Evolutionary conservation across 345 rosid species (phyloP).

Genomic region (Gossypium herbaceum): DNA sequence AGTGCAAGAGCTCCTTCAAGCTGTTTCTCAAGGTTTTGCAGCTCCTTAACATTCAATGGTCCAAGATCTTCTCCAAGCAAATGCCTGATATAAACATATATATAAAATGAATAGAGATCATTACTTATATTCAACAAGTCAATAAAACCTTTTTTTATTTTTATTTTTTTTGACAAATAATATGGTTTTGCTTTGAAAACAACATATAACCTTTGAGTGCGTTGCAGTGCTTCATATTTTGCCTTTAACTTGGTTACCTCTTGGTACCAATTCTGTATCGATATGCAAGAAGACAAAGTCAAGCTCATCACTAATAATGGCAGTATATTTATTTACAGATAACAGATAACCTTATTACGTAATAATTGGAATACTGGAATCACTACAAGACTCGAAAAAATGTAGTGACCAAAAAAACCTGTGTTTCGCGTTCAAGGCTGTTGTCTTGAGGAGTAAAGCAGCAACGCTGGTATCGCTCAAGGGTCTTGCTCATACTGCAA

Average conservation of each 20-base stretch:
- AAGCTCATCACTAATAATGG: not conserved
- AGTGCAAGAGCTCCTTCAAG: conserved; percentile 71
- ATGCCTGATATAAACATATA: conserved; percentile 33
- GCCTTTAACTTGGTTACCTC: conserved; percentile 71
- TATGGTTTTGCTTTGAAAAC: not conserved
- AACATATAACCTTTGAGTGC: conserved; percentile 60
- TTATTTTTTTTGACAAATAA: not conserved
- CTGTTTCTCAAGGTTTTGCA: conserved; percentile 72
- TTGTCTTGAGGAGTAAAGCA: conserved; percentile 53
- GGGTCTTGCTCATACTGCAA: conserved; percentile 52
- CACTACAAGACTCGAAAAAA: not conserved
- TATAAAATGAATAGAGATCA: too few species aligned
- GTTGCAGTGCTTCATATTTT: conserved; percentile 73
- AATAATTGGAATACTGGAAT: not conserved
- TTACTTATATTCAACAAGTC: not conserved
- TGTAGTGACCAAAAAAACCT: conserved; percentile 31
- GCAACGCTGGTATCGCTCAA: conserved; percentile 69
- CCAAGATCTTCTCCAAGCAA: conserved; percentile 92
- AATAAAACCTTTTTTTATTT: not conserved
- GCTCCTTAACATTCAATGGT: conserved; percentile 63
- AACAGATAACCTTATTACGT: not conserved
- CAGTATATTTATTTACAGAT: not conserved
- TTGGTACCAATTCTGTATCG: conserved; percentile 65
- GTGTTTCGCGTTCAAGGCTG: conserved; percentile 57
- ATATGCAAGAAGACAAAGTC: not conserved